Evolutionary conservation across 441 rosid species (phyloP), one percentile per base, ranked within the genome.

Genomic region (Cnidoscolus chayamansa): DNA sequence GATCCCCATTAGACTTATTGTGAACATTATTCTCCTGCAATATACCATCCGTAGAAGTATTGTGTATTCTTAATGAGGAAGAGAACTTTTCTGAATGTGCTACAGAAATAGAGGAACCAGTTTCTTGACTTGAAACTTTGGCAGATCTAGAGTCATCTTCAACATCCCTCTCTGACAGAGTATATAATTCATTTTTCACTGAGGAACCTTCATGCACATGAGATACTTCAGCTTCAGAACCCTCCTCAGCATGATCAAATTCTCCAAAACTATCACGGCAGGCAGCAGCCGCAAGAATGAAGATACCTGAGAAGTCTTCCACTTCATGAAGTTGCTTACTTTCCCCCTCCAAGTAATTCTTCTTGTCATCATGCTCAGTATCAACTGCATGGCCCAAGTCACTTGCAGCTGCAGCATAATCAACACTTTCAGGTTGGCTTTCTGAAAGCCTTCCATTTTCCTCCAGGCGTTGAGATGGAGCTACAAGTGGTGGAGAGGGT

Each of bases 231-330:
- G 73, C 61, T 50, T 50, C 74, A 7, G 74, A 69, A 50, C 45
- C 50, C 17, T 65, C 68, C 68, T 50, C 72, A 58, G 37, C 31
- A 58, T 40, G 56, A 40, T 53, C 65, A 56, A 48, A 77, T 51
- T 45, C 74, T 61, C 67, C 77, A 57, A 64, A 64, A 69, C 62
- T 61, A 13, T 63, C 71, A 50, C 54, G 16, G 55, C 74, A 69
- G 1, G 72, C 72, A 35, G 78, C 81, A 65, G 63, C 69, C 8
- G 72, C 75, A 19, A 70, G 81, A 19, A 74, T 74, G 37, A 67
- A 58, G 43, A 78, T 78, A 15, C 81, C 78, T 0, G 75, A 70
- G 59, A 70, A 74, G 61, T 76, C 75, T 20, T 60, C 75, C 53
- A 37, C 65, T n/a, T 76, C 68, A 66, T 51, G 32, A 13, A 43